Evolutionary conservation across 495 filamentous ascomycete genomes (phyloP).

Genomic region (Diplogelasinospora grovesii): DNA sequence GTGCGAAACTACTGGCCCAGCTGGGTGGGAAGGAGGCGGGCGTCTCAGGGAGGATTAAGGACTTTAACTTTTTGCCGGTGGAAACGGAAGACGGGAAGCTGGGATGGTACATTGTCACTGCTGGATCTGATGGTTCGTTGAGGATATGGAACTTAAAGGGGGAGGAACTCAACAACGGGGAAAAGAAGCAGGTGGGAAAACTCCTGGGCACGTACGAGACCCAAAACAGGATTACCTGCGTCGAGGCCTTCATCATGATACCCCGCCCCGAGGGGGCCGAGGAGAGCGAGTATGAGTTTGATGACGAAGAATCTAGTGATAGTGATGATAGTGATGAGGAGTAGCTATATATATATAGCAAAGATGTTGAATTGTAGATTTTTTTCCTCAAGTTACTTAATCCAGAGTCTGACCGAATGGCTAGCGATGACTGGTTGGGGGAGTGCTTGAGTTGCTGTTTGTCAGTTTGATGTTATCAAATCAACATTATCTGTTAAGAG

Average conservation of each 20-base stretch:
- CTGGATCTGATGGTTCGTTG: slow-evolving; percentile 73
- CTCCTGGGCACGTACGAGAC: slow-evolving; percentile 78
- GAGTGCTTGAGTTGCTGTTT: too few relatives aligned
- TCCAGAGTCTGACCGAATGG: too few relatives aligned
- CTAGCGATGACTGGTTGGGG: too few relatives aligned
- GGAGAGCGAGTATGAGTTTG: slow-evolving; percentile 44
- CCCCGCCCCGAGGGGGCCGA: slow-evolving; percentile 42
- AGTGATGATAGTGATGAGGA: slow-evolving; percentile 41
- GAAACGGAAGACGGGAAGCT: slow-evolving; percentile 31
- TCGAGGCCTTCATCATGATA: slow-evolving; percentile 81
- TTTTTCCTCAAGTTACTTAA: too few relatives aligned
- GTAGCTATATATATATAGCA: slow-evolving; percentile 15
- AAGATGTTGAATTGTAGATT: too few relatives aligned
- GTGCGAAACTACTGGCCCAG: slow-evolving; percentile 59
- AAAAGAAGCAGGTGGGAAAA: slow-evolving; percentile 55
- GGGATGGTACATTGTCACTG: slow-evolving; percentile 59
- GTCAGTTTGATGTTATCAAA: too few relatives aligned
- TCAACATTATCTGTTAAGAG: too few relatives aligned
- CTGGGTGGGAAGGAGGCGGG: slow-evolving; percentile 67
- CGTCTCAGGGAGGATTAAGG: slow-evolving; percentile 72
- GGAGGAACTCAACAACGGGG: slow-evolving; percentile 31
- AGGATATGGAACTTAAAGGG: slow-evolving; percentile 61
- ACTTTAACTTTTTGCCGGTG: slow-evolving; percentile 61
- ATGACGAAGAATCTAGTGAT: slow-evolving; percentile 35
- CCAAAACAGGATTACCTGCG: slow-evolving; percentile 80